Base-by-base conservation (phyloP, 305 asterid genomes). In the Plantago coronopus region DNA sequence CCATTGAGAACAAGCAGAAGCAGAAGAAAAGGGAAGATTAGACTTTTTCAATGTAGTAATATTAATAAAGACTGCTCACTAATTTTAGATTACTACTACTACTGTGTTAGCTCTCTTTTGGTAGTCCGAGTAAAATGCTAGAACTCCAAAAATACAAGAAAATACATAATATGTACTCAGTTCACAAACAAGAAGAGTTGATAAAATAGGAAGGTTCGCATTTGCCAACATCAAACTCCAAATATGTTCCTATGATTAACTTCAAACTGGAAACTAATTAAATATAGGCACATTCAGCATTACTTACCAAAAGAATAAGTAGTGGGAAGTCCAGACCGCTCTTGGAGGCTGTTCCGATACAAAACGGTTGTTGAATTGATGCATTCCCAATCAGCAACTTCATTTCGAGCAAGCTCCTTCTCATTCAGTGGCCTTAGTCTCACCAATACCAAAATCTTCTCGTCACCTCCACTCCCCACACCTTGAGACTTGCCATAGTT, bases 341-440 rank as follows among this genome's bases (percentile, higher is more conserved):
- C 99, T 77, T 80, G 95, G 48, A 89, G 94, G 79, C 95, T 87
- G 75, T 94, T 83, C 72, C 96, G 76, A 76, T 84, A 93, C 82
- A 93, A 78, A 76, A 89, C 77, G 63, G 97, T 83, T 70, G 89
- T 80, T 5, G 94, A 78, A 54, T 93, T 87, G 66, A 93, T 87
- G 82, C 99, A 93, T 73, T 93, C 97, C 99, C 99, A 93, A 57
- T 93, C 99, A 2, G 82, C 78, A 67, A 87, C 96, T 64, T 93
- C 99, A 51, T 73, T 75, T 69, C 70, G 77, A 15, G 76, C 58
- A 47, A 81, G 76, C 86, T 93, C 99, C 79, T 83, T 93, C 62
- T 85, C 97, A 71, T 83, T 78, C 76, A 93, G 51, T 71, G 99
- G 99, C 75, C 99, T 89, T 72, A 93, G 71, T 76, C 99, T 87